A percentile compares a stretch with the other conserved stretches of the same genome.
phyloP scores from a whole-genome alignment of 768 basidiomycete genomes.

The Boletus reticuloceps region DNA sequence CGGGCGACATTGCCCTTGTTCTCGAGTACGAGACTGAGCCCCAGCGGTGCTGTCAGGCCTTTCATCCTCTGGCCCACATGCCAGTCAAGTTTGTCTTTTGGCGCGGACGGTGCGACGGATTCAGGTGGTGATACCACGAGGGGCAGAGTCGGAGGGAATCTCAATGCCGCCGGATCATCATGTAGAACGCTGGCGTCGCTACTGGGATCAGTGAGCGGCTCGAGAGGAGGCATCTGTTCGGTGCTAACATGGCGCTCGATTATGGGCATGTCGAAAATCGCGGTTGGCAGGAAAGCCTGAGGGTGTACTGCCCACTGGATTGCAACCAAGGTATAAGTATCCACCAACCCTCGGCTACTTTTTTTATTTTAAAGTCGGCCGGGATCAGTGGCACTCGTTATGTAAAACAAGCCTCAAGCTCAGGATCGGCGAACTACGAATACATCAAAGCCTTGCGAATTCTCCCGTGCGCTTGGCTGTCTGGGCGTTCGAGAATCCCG shows the following conservation, averaged over 20 bases:
- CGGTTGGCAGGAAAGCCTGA: neutral
- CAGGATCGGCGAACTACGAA: too few species aligned
- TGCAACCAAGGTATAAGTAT: neutral
- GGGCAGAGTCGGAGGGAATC: neutral
- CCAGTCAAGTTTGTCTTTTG: neutral
- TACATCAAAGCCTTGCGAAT: too few species aligned
- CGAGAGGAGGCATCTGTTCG: constrained; percentile 22
- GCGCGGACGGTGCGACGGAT: neutral
- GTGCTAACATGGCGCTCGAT: constrained; percentile 2
- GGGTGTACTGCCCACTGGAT: neutral
- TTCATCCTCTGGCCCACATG: neutral
- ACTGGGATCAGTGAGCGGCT: constrained; percentile 10
- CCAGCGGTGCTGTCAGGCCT: constrained; percentile 5
- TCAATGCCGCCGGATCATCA: neutral
- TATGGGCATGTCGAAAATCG: constrained; percentile 8
- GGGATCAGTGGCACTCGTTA: neutral
- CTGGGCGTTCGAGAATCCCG: too few species aligned
- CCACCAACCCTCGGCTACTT: too few species aligned
- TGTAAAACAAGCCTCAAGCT: neutral
- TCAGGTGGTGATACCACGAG: neutral
- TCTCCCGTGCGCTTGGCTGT: too few species aligned
- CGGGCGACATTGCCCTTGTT: constrained; percentile 63
- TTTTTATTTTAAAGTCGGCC: too few species aligned
- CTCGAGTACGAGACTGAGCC: constrained; percentile 40
- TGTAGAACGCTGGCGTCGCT: constrained; percentile 9